These are phyloP conservation scores for Suhomyces wounanorum DNA, from an alignment of 1,139 yeast species.

Conservation along the genomic window DNA sequence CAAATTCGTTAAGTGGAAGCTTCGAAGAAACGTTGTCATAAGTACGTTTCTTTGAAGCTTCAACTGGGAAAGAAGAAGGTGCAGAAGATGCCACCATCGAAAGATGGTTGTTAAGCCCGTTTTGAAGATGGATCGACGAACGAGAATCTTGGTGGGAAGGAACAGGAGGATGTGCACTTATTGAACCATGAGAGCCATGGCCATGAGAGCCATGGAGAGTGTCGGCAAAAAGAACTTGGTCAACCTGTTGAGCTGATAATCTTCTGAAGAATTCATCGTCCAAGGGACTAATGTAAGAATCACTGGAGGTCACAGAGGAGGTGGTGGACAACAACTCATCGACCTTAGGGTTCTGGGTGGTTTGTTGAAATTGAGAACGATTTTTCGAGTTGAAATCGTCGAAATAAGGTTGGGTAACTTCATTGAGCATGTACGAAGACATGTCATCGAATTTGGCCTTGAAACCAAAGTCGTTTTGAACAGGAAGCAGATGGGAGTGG, in stretches of 20 bases:
- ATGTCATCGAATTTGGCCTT: constrained; percentile 4
- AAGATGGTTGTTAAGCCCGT: background rate
- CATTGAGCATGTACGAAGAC: constrained; percentile 14
- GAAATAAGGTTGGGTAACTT: constrained; percentile 17
- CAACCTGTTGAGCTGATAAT: constrained; percentile 11
- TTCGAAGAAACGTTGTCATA: constrained; percentile 14
- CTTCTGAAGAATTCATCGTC: constrained; percentile 23
- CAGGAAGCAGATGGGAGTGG: constrained; percentile 1
- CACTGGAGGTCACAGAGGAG: constrained; percentile 17
- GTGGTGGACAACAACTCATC: constrained; percentile 12
- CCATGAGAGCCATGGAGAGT: background rate
- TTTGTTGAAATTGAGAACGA: constrained; percentile 4
- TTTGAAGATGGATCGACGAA: background rate
- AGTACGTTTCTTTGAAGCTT: constrained; percentile 13
- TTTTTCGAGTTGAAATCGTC: constrained; percentile 16
- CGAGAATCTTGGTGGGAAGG: background rate
- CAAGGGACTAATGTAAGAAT: constrained; percentile 19
- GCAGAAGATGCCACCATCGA: background rate
- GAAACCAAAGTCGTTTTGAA: background rate
- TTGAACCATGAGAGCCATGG: constrained; percentile 1
- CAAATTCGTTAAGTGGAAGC: constrained; percentile 3
- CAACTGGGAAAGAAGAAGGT: constrained; percentile 2
- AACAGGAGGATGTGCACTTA: background rate
- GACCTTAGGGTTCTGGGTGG: background rate
- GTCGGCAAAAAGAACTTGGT: constrained; percentile 2